These are phyloP conservation scores for Lactarius trivialis DNA, from an alignment of 768 basidiomycete species.

Conservation along the genomic window DNA sequence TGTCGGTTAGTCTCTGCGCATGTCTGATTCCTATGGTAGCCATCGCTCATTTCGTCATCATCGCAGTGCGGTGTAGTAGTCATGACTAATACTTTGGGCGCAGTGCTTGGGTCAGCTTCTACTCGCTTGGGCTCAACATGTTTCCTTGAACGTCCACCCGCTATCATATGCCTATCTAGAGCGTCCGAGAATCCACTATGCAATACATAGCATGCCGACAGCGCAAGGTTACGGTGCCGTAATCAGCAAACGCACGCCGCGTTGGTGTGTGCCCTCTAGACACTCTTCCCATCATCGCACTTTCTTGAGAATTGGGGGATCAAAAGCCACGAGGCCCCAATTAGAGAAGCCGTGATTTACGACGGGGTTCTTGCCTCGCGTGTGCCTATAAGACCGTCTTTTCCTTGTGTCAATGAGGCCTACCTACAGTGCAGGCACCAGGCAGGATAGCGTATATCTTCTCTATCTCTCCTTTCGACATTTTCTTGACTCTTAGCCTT, in stretches of 20 bases:
- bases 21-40: neutral
- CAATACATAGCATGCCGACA: neutral
- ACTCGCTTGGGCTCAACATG: neutral
- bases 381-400: conserved; percentile 16
- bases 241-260: conserved; percentile 7
- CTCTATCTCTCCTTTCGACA: conserved; percentile 5
- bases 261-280: conserved; percentile 7
- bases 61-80: no score
- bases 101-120: neutral
- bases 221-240: conserved; percentile 4
- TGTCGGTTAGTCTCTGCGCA: neutral
- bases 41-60: conserved; percentile 9
- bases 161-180: neutral
- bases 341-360: conserved; percentile 18
- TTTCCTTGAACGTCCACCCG: neutral
- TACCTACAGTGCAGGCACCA: conserved; percentile 15
- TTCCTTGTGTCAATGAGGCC: conserved; percentile 13
- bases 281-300: conserved; percentile 13
- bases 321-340: conserved; percentile 17
- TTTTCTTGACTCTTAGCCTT: conserved; percentile 13
- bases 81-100: neutral
- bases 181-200: neutral
- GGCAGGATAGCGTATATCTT: conserved; percentile 11
- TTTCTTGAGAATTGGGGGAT: conserved; percentile 14
- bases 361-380: conserved; percentile 12